Base-by-base conservation (phyloP, 2,329 filamentous ascomycete genomes). In the Pseudocercospora eumusae region DNA sequence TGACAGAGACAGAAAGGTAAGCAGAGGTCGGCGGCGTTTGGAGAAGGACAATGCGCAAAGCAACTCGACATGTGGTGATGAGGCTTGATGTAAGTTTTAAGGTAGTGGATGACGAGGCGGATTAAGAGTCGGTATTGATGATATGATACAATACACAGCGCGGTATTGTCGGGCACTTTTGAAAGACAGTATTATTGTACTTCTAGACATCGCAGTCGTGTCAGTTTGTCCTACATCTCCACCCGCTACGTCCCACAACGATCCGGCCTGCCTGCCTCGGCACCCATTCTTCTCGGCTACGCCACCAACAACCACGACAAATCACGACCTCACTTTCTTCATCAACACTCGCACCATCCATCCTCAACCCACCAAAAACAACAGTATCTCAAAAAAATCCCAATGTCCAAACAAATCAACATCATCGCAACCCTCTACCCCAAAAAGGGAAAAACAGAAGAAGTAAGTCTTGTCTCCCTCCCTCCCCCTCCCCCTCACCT, bases 361-460 rank as follows among this genome's bases (percentile, higher is more conserved):
- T n/a, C n/a, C n/a, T n/a, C n/a, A n/a, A n/a, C n/a, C n/a, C n/a
- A n/a, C n/a, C n/a, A n/a, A n/a, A n/a, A n/a, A n/a, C n/a, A n/a
- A n/a, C n/a, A n/a, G n/a, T n/a, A n/a, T n/a, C n/a, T n/a, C n/a
- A n/a, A n/a, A n/a, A n/a, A n/a, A n/a, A n/a, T n/a, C n/a, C n/a
- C n/a, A 49, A 66, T 66, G 64, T 21, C 64, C 8, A 57, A 56
- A 59, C 59, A 61, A 31, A 56, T 66, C 59, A 66, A 57, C 57
- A 54, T 64, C 8, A 54, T 66, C n/a, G 64, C 62, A 11, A 56
- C 61, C 28, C 42, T 66, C 44, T 61, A 66, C 54, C 62, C 64
- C 6, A 64, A 64, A 52, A 62, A 66, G 44, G 64, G 59, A 52
- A 63, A 62, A 40, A 56, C 60, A n/a, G 64, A 66, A 31, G 54